Evolutionary conservation across 2,329 filamentous ascomycete genomes (phyloP).

Genomic region (Intubia oerlemansii): DNA sequence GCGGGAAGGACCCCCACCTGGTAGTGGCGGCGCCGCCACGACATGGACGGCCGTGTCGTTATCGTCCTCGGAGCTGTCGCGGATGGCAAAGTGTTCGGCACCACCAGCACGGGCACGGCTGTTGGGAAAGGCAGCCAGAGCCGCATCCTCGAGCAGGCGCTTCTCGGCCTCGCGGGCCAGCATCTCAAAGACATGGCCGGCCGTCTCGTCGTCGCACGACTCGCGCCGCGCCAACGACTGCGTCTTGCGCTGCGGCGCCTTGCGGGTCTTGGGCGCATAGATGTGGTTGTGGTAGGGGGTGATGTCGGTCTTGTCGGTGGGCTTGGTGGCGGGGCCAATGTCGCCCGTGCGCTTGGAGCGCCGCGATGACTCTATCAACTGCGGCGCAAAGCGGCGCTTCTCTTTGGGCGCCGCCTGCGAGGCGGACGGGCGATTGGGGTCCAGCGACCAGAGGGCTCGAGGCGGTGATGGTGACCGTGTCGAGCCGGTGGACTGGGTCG

Average conservation of each 20-base stretch:
- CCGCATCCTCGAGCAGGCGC: slow-evolving; percentile 50
- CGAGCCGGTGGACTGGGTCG: too few relatives aligned
- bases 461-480: slow-evolving; percentile 19
- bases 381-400: slow-evolving; percentile 45
- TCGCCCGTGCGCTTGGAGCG: slow-evolving; percentile 49
- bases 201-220: slow-evolving; percentile 54
- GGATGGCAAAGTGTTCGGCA: slow-evolving; percentile 49
- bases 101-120: slow-evolving; percentile 47
- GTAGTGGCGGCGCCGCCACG: too few relatives aligned
- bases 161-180: slow-evolving; percentile 63
- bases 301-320: slow-evolving; percentile 52
- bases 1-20: too few relatives aligned
- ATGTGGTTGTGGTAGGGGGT: slow-evolving; percentile 41
- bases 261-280: slow-evolving; percentile 26
- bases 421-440: neutral
- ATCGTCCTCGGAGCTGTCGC: slow-evolving; percentile 16
- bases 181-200: slow-evolving; percentile 56
- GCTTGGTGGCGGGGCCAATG: slow-evolving; percentile 35
- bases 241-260: slow-evolving; percentile 13
- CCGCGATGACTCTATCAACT: slow-evolving; percentile 62
- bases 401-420: slow-evolving; percentile 8
- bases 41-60: too few relatives aligned
- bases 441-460: slow-evolving; percentile 3
- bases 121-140: slow-evolving; percentile 55
- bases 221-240: slow-evolving; percentile 33